Conservation (phyloP, 164 flowering plant genomes). For the Magnolia sinica region DNA sequence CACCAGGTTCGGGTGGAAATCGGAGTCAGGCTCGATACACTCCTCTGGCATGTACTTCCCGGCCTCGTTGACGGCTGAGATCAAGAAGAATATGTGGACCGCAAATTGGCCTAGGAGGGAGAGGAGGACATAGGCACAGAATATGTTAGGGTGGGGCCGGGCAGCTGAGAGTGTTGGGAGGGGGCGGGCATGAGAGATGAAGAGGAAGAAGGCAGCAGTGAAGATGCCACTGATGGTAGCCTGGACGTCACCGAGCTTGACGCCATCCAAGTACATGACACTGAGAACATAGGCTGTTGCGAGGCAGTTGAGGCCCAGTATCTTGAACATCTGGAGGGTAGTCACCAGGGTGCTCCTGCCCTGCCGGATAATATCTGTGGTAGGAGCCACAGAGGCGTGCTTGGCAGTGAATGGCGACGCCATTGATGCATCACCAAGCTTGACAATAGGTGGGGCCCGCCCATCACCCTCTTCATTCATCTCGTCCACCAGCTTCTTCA, state of each 20-base stretch:
- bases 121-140: constrained; percentile 77
- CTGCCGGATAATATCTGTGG: constrained; percentile 90
- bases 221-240: constrained; percentile 95
- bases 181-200: constrained; percentile 93
- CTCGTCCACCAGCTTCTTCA: constrained; percentile 84
- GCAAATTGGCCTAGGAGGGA: constrained; percentile 92
- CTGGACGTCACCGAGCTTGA: constrained; percentile 92
- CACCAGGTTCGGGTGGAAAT: constrained; percentile 88
- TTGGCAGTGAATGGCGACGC: constrained; percentile 98
- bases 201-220: constrained; percentile 94
- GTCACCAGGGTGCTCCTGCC: constrained; percentile 97
- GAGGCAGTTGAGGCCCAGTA: constrained; percentile 95
- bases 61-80: constrained; percentile 84
- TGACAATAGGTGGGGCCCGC: constrained; percentile 71
- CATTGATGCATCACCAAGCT: constrained; percentile 98
- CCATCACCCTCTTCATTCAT: constrained; percentile 88
- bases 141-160: constrained; percentile 85
- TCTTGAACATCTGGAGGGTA: constrained; percentile 98
- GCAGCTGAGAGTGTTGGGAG: constrained; percentile 77
- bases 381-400: constrained; percentile 93
- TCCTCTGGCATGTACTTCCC: constrained; percentile 94
- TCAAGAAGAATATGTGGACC: constrained; percentile 67
- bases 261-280: constrained; percentile 93
- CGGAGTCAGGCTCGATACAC: constrained; percentile 92
- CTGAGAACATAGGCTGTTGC: constrained; percentile 96